Base-by-base conservation (phyloP, 2,329 filamentous ascomycete genomes). In the Trichoderma brevicompactum region DNA sequence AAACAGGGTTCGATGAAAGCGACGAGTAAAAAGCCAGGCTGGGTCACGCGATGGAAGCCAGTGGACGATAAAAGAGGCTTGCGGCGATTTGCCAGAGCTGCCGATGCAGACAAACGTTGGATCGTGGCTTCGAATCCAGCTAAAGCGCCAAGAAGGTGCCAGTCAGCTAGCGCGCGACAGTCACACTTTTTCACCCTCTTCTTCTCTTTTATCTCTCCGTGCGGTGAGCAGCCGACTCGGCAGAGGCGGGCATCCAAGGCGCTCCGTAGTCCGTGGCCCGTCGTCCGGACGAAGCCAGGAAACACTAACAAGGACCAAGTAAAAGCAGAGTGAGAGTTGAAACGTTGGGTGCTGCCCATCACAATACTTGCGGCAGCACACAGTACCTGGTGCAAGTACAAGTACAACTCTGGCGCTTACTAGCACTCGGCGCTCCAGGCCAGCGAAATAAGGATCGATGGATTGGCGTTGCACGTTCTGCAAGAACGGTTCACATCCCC, bases 381-480 rank as follows among this genome's bases (percentile, higher is more conserved):
- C 23, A 28, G 23, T 28, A 28, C 23, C 23, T 28, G 23, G 23
- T 28, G 23, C 23, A 28, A 28, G 23, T 28, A 28, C 23, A 28
- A 28, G 23, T 28, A 28, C 55, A 28, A 12, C n/a, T 40, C 44
- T 40, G 59, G 59, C 48, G 48, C 59, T 53, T 62, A 62, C 49
- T 34, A 53, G 49, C 34, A 36, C 49, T 15, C n/a, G 5, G 3
- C 23, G 58, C 50, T 23, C 36, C 48, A 41, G 43, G 46, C 15
- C 59, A 13, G 48, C 49, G 59, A 62, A 53, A 62, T 62, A 62
- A 32, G 59, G 48, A 62, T 62, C 59, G 59, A 53, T 53, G 59
- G 59, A 32, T 43, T 53, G 38, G 43, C 23, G 23, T 28, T 28
- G 23, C 23, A 28, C 23, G 23, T 28, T n/a, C 5, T 40, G 34